Percentiles rank a stretch among this genome's conserved stretches.
Conservation (phyloP, 257 asterid species). For the Solanum infundibuliforme region DNA sequence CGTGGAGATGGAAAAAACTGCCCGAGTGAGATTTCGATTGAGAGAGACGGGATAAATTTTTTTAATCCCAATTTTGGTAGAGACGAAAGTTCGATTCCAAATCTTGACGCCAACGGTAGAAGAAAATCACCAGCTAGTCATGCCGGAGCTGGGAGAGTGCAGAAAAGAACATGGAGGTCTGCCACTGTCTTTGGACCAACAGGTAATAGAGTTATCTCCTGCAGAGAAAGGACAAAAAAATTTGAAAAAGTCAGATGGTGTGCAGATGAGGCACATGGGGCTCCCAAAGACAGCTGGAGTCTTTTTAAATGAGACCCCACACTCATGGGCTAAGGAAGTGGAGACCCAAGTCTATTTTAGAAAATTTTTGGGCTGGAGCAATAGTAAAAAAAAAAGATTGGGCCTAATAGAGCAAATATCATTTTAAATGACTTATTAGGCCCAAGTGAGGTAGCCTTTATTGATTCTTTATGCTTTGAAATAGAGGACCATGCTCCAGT, state of each 20-base stretch:
- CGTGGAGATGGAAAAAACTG: background rate
- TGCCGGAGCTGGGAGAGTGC: background rate
- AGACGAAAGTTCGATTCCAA: background rate
- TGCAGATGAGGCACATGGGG: background rate
- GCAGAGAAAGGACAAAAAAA: background rate
- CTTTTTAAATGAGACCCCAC: background rate
- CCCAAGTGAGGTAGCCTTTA: background rate
- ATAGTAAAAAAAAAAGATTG: background rate
- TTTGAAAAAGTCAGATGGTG: background rate
- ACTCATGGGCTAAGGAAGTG: background rate
- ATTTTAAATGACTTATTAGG: background rate
- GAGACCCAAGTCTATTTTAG: background rate
- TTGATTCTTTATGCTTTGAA: background rate
- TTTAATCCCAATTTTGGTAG: background rate
- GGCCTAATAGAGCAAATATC: background rate
- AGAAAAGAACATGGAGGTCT: background rate
- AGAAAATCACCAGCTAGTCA: background rate
- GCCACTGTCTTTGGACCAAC: background rate
- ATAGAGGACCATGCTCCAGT: background rate
- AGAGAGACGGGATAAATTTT: background rate
- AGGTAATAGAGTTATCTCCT: background rate
- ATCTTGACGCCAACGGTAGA: background rate
- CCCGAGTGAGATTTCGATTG: background rate
- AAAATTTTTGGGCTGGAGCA: background rate
- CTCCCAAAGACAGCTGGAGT: background rate